A percentile compares a stretch with the other conserved stretches of the same genome.
phyloP scores from a whole-genome alignment of 352 stramenopile species.

The Aphanomyces invadans region DNA sequence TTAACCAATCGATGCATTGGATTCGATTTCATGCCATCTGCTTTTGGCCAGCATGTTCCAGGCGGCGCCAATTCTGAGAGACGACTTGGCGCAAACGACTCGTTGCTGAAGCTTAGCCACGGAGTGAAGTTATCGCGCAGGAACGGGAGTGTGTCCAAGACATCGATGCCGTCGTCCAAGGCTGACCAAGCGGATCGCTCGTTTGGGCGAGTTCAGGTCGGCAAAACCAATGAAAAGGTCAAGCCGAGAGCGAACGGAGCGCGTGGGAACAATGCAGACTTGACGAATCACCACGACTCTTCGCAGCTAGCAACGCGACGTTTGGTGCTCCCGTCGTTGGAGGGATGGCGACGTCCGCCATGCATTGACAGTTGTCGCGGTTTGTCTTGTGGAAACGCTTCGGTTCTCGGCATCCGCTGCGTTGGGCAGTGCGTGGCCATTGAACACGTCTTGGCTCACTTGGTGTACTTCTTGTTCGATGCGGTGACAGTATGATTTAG shows the following conservation, averaged over 20 bases:
- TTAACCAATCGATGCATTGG: no score
- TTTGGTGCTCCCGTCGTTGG: background rate
- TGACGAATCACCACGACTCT: constrained; percentile 22
- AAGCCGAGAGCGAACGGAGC: constrained; percentile 31
- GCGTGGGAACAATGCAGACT: constrained; percentile 27
- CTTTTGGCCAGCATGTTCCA: no score
- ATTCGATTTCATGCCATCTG: no score
- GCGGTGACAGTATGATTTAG: constrained; percentile 27
- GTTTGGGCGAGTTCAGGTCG: constrained; percentile 25
- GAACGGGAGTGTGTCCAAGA: constrained; percentile 29
- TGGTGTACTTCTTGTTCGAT: constrained; percentile 30
- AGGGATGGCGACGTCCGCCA: constrained; percentile 23
- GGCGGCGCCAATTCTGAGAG: no score
- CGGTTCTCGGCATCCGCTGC: constrained; percentile 11
- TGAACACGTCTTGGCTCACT: constrained; percentile 26
- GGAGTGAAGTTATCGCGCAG: constrained; percentile 34
- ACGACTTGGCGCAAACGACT: no score
- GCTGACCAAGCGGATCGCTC: constrained; percentile 29
- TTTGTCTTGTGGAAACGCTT: constrained; percentile 28
- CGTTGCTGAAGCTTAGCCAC: constrained; percentile 21
- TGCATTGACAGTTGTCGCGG: constrained; percentile 28
- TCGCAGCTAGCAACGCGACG: constrained; percentile 27
- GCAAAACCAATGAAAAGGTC: constrained; percentile 32
- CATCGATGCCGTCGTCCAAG: constrained; percentile 33
- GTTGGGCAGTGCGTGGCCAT: constrained; percentile 14